These are phyloP conservation scores for Parmelia sp. DNA, from an alignment of 495 filamentous ascomycete genomes.

Conservation along the genomic window DNA sequence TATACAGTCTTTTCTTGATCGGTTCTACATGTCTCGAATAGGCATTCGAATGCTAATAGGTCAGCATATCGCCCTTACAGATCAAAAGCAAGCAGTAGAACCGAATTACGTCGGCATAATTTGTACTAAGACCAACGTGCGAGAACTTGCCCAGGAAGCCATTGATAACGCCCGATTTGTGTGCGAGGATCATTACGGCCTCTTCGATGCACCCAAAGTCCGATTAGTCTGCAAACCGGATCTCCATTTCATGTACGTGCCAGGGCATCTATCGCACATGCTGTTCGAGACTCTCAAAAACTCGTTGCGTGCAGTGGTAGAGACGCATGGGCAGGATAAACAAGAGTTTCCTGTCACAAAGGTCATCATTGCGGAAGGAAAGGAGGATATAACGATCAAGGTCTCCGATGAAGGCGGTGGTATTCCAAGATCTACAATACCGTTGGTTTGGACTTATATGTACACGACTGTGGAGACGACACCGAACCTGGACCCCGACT, in stretches of 20 bases:
- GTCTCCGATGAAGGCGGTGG: conserved; percentile 94
- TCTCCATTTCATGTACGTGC: conserved; percentile 98
- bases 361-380: conserved; percentile 92
- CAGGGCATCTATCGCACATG: conserved; percentile 96
- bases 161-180: conserved; percentile 98
- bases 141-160: conserved; percentile 91
- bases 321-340: conserved; percentile 89
- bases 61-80: conserved; percentile 93
- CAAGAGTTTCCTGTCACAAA: conserved; percentile 95
- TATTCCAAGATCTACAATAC: conserved; percentile 84
- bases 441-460: conserved; percentile 99
- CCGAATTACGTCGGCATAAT: conserved; percentile 96
- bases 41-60: conserved; percentile 98
- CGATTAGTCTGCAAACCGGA: conserved; percentile 91
- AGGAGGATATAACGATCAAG: conserved; percentile 98
- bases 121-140: conserved; percentile 95
- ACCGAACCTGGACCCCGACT: conserved; percentile 89
- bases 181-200: conserved; percentile 96
- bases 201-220: conserved; percentile 95
- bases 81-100: conserved; percentile 79
- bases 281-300: conserved; percentile 99
- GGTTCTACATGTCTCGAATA: conserved; percentile 99
- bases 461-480: conserved; percentile 97
- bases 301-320: conserved; percentile 91
- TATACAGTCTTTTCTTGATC: conserved; percentile 93